Evolutionary conservation across 257 asterid species (phyloP).

Genomic region (Solanum infundibuliforme): DNA sequence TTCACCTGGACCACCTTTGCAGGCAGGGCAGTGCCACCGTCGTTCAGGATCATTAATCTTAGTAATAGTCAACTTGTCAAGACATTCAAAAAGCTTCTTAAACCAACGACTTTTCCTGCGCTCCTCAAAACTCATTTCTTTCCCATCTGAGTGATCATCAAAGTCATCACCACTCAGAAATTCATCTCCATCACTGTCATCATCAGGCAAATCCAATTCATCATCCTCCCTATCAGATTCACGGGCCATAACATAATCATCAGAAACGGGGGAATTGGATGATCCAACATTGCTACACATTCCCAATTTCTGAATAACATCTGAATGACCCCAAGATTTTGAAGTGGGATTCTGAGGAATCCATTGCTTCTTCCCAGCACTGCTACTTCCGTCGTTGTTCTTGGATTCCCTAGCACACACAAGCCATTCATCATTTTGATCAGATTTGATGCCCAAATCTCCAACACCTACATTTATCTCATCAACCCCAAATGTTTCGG

Average conservation of each 20-base stretch:
- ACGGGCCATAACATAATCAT: background rate
- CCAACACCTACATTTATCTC: background rate
- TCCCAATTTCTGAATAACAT: background rate
- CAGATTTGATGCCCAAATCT: background rate
- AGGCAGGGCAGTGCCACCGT: background rate
- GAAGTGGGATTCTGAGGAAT: background rate
- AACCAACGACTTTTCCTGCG: background rate
- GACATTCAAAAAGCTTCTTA: background rate
- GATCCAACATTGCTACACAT: background rate
- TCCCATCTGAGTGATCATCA: background rate
- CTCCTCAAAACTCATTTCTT: background rate
- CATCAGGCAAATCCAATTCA: background rate
- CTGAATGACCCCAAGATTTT: background rate
- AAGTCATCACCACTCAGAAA: background rate
- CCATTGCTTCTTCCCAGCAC: background rate
- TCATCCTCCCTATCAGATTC: background rate
- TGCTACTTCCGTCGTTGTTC: background rate
- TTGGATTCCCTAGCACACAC: background rate
- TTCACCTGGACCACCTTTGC: background rate
- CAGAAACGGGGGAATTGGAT: background rate
- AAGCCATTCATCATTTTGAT: background rate
- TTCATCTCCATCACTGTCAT: background rate
- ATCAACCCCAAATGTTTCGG: background rate
- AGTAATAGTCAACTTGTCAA: background rate
- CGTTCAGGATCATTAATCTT: background rate